These are phyloP conservation scores for Sedum album DNA, from an alignment of 164 flowering plant genomes.

Conservation along the genomic window DNA sequence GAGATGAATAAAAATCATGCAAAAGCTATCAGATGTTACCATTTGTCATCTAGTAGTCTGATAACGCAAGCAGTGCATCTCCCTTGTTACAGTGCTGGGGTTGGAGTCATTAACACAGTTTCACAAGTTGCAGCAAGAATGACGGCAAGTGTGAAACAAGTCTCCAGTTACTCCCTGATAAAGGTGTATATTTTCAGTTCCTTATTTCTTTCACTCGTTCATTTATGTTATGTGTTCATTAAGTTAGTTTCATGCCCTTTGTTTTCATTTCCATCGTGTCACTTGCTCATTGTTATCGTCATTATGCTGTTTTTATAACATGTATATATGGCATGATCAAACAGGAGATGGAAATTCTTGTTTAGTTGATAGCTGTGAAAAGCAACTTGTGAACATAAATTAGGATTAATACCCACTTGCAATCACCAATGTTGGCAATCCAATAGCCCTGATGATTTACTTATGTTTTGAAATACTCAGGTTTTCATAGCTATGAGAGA, in stretches of 20 bases:
- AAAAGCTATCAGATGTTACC: background rate
- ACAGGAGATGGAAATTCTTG: slow-evolving; percentile 55
- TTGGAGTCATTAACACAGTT: slow-evolving; percentile 88
- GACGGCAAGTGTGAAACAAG: slow-evolving; percentile 35
- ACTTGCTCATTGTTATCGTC: background rate
- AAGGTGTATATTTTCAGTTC: slow-evolving; percentile 47
- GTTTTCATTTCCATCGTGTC: background rate
- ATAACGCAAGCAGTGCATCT: background rate
- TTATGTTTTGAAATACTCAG: slow-evolving; percentile 22
- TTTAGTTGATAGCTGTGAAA: background rate
- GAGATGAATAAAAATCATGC: too few relatives aligned
- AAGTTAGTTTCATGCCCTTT: background rate
- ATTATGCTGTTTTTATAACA: background rate
- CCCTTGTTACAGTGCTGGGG: slow-evolving; percentile 79
- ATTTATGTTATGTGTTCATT: background rate
- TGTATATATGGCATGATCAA: slow-evolving; percentile 71
- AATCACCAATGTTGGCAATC: background rate
- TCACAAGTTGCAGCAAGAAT: slow-evolving; percentile 67
- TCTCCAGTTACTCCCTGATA: slow-evolving; percentile 72
- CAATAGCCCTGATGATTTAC: background rate
- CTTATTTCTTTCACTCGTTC: background rate
- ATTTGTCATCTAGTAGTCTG: background rate
- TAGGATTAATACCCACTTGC: background rate
- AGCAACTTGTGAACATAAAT: background rate
- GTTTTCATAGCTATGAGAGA: slow-evolving; percentile 86